phyloP scores from a whole-genome alignment of 257 asterid species.

The Ocimum tenuiflorum region DNA sequence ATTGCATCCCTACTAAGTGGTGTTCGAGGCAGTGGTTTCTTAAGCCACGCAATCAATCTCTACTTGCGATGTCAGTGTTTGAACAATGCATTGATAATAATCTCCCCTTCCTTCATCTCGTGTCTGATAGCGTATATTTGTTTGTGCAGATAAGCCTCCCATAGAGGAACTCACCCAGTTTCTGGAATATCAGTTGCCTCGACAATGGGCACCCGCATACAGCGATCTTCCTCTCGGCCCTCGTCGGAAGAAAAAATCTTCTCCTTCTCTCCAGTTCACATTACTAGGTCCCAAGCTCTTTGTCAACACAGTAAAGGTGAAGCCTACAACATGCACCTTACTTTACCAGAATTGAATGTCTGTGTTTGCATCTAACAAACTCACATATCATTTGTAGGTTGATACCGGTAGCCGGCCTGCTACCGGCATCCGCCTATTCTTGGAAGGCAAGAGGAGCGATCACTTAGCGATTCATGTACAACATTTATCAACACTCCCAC shows the following conservation, averaged over 20 bases:
- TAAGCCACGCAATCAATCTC: conserved; percentile 82
- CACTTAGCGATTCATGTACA: conserved; percentile 89
- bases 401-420: conserved; percentile 79
- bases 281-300: conserved; percentile 86
- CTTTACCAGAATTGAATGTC: too few species aligned
- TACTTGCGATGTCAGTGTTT: conserved; percentile 78
- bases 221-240: conserved; percentile 84
- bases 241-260: conserved; percentile 53
- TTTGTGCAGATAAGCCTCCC: conserved; percentile 75
- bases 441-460: conserved; percentile 88
- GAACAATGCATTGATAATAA: too few species aligned
- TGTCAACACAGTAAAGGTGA: conserved; percentile 81
- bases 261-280: conserved; percentile 78
- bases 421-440: conserved; percentile 77
- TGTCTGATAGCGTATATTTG: not conserved
- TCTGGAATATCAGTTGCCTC: conserved; percentile 79
- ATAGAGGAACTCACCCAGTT: conserved; percentile 83
- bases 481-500: conserved; percentile 70
- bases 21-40: conserved; percentile 74
- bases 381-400: conserved; percentile 47
- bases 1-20: conserved; percentile 79
- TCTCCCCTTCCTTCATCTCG: not conserved
- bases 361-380: too few species aligned
- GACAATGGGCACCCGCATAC: conserved; percentile 95
- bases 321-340: too few species aligned